Evolutionary conservation across 257 asterid species (phyloP), one percentile per base, ranked within the genome.

Genomic region (Cruciata laevipes): DNA sequence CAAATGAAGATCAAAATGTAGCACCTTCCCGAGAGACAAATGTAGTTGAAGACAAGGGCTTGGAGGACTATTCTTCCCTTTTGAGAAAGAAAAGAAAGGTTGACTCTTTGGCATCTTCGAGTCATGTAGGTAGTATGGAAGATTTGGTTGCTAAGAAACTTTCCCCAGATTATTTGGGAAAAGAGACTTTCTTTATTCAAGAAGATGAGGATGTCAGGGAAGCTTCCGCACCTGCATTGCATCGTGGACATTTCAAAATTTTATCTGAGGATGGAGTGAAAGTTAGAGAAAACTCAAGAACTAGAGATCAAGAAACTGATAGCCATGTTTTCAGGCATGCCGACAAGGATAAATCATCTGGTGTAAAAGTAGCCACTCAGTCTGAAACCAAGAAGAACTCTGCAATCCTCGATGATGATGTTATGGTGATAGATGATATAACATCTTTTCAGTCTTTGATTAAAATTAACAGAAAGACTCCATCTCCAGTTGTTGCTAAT

Each of bases 341-440:
- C 59, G 38, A 75, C 65, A 75, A 61, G 73, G 84, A 68, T 23
- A 77, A 75, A 75, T 65, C 56, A 25, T 71, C 77, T 31, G 74
- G 76, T 75, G 69, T 76, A 55, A 49, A 56, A 72, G 69, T 64
- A 72, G 63, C 67, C 30, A 66, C 63, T 67, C 78, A 42, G 49
- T 33, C 51, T 69, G 68, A 53, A 73, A 78, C 67, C 31, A 53
- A 63, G 67, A 67, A 63, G 27, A 61, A 61, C 68, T 67, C 71
- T 42, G 63, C 77, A 67, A 56, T 74, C 69, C 37, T 69, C 42
- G 91, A 87, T 69, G 91, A 83, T 67, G 82, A 81, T 35, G 68
- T 87, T 73, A 71, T 76, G 65, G 44, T 63, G 35, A 63, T 71
- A 78, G 81, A 75, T 69, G 77, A 80, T 60, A 63, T 52, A 16